Conservation (phyloP, 192 early-diverging fungal genomes). For the Diversispora eburnea region DNA sequence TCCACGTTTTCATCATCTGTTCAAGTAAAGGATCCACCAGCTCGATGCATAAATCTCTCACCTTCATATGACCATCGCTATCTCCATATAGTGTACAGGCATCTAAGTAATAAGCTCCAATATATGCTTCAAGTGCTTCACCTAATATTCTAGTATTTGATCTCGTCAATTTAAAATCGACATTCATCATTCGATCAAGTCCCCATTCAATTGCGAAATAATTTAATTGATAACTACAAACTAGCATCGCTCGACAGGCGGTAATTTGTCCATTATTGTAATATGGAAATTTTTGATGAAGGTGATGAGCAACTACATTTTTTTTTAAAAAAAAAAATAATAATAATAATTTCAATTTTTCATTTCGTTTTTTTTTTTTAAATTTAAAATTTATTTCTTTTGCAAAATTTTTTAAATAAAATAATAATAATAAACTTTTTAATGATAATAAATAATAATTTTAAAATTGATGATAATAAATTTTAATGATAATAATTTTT, state of each 20-base stretch:
- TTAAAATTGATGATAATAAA: no score
- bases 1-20: neutral
- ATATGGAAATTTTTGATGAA: neutral
- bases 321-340: no score
- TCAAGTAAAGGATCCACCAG: neutral
- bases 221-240: neutral
- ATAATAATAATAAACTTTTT: no score
- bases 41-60: constrained; percentile 3
- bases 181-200: neutral
- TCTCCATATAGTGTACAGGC: neutral
- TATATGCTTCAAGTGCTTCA: constrained; percentile 16
- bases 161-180: neutral
- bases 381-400: no score
- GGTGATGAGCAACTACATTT: neutral
- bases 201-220: neutral
- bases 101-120: constrained; percentile 10
- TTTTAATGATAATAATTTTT: no score
- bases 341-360: no score
- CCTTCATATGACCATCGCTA: constrained; percentile 1
- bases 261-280: neutral
- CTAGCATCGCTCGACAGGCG: neutral
- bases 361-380: no score
- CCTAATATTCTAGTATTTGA: neutral
- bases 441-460: no score
- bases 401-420: no score